phyloP scores from a whole-genome alignment of 2,329 filamentous ascomycete species.

The Trichoderma guizhouense region DNA sequence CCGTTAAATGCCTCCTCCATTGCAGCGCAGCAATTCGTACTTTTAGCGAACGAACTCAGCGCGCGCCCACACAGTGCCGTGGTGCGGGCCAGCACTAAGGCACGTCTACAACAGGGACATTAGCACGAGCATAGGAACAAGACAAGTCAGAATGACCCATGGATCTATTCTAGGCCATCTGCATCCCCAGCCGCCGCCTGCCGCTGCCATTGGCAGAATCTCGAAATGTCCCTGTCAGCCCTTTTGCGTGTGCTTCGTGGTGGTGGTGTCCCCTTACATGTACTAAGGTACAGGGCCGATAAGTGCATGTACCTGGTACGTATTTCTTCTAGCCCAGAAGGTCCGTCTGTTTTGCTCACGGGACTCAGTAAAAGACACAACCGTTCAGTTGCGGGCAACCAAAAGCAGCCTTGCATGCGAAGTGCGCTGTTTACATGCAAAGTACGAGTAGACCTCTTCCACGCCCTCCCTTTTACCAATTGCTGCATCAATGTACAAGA shows the following conservation, averaged over 20 bases:
- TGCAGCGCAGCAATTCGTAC: not conserved
- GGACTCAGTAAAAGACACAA: not conserved
- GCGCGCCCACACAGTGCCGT: constrained; percentile 16
- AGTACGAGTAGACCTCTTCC: not conserved
- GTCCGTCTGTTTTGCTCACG: not conserved
- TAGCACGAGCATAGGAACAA: not conserved
- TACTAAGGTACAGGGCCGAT: not conserved
- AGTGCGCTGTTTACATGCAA: not conserved
- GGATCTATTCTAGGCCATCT: constrained; percentile 8
- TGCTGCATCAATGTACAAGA: not conserved
- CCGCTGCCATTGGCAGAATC: constrained; percentile 9
- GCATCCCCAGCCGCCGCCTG: constrained; percentile 1
- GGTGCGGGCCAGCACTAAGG: constrained; percentile 1
- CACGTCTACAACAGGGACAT: not conserved
- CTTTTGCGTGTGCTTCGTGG: not conserved
- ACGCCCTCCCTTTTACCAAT: not conserved
- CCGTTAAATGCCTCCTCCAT: not conserved
- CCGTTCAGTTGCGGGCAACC: not conserved
- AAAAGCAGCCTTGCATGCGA: constrained; percentile 8
- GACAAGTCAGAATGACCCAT: not conserved
- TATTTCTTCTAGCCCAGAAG: not conserved
- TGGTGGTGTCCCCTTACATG: not conserved
- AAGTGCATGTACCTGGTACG: not conserved
- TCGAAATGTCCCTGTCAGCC: constrained; percentile 14
- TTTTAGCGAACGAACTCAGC: not conserved